Evolutionary conservation across 148 eudicot genomes (phyloP), one percentile per base, ranked within the genome.

Genomic region (Amaranthus hypochondriacus): DNA sequence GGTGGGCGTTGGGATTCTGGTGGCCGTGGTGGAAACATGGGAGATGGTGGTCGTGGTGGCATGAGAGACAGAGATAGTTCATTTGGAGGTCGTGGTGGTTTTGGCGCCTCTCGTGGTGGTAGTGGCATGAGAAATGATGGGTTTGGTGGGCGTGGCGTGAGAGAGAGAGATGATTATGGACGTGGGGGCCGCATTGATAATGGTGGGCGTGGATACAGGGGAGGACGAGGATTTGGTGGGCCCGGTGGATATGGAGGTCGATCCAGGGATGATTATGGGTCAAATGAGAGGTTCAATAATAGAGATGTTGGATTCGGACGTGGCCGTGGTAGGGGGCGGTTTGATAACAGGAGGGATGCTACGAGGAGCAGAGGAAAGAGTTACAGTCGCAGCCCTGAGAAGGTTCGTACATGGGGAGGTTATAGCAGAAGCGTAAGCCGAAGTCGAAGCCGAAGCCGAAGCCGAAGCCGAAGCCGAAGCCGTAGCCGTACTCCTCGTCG

Each of bases 311-410:
- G 70, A 67, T 84, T 79, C 58, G 96, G 92, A 6, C 86, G 93
- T 48, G 92, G 97, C 5, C 84, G 92, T 61, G 91, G 96, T 14
- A 73, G 89, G 9, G 93, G 89, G 10, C 82, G 87, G 63, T 91
- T 89, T 81, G 97, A 86, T 72, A 78, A 81, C 69, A 79, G 92
- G 76, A 85, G 95, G 82, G 92, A 88, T 48, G 63, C 68, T 18
- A 49, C 82, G 53, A 82, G 93, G 70, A 85, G 89, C 48, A 79
- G 96, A 75, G 96, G 91, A 56, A 87, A 96, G 73, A 89, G 93
- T 76, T 78, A 67, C 70, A 94, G 98, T 73, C 62, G 82, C 42
- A 93, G 96, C 78, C 98, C 98, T 39, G 94, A 93, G 42, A 90
- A 87, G 78, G 96, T 89, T 54, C 80, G 92, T 51, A 93, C 93